Evolutionary conservation across 305 asterid species (phyloP).

Genomic region (Nicotiana rustica): DNA sequence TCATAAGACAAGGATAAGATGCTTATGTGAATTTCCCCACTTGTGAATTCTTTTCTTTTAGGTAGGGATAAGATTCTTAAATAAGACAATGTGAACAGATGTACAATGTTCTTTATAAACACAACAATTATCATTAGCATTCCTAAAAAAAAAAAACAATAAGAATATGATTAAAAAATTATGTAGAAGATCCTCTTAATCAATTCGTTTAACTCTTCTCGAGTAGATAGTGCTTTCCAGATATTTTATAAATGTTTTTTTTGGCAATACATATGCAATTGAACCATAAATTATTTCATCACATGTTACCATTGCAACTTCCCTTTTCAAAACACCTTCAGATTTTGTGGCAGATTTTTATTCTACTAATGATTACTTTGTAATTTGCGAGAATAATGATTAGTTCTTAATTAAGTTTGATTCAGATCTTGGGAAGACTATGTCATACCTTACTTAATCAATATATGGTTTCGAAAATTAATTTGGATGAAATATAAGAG

Average conservation of each 20-base stretch:
- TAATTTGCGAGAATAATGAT: not conserved
- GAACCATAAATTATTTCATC: constrained; percentile 1
- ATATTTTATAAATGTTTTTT: not conserved
- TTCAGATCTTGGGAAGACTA: not conserved
- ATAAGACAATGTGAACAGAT: constrained; percentile 29
- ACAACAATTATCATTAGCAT: not conserved
- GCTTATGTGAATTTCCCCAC: no score
- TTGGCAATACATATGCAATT: not conserved
- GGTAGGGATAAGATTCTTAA: constrained; percentile 22
- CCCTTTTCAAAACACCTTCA: not conserved
- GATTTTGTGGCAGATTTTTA: not conserved
- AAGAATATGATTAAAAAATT: not conserved
- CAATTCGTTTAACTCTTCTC: constrained; percentile 27
- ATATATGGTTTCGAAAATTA: not conserved
- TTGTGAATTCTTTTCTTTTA: not conserved
- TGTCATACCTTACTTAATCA: not conserved
- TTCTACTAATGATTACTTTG: not conserved
- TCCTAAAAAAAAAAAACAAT: not conserved
- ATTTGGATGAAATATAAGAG: no score
- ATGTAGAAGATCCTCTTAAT: constrained; percentile 22
- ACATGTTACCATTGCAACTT: not conserved
- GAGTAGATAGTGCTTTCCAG: not conserved
- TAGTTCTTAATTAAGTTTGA: not conserved
- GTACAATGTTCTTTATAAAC: not conserved
- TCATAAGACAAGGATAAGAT: no score